These are phyloP conservation scores for Rosa multiflora DNA, from an alignment of 306 rosid species.

Conservation along the genomic window DNA sequence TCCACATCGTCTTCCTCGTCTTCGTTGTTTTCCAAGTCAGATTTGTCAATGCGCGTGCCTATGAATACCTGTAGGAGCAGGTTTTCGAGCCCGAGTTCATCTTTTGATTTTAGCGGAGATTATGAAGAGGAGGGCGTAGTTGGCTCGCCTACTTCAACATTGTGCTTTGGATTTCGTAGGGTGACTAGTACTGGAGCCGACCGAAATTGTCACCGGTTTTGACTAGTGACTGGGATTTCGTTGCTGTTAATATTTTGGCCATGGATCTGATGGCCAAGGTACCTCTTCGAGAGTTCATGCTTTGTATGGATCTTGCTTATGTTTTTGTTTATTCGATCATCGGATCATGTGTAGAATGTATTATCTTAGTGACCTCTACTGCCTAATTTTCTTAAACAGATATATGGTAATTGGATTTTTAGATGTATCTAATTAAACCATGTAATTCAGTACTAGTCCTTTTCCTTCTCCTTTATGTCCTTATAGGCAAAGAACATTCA, in stretches of 20 bases:
- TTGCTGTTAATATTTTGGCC: slow-evolving; percentile 6
- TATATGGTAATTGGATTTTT: not conserved
- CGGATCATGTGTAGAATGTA: not conserved
- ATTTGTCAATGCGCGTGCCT: slow-evolving; percentile 29
- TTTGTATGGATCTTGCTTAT: not conserved
- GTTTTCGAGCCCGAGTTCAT: slow-evolving; percentile 47
- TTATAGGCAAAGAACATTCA: not conserved
- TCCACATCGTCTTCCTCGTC: not conserved
- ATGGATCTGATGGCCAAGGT: slow-evolving; percentile 19
- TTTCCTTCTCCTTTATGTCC: not conserved
- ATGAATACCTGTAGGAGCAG: not conserved
- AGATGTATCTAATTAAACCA: not conserved
- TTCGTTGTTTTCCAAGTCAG: slow-evolving; percentile 22
- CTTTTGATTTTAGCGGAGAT: slow-evolving; percentile 43
- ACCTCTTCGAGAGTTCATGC: not conserved
- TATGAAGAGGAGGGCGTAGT: slow-evolving; percentile 25
- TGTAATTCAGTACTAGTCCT: not conserved
- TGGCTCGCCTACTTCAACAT: slow-evolving; percentile 48
- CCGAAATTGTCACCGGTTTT: slow-evolving; percentile 18
- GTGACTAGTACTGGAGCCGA: slow-evolving; percentile 12
- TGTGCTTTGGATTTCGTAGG: slow-evolving; percentile 52
- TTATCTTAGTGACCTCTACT: not conserved
- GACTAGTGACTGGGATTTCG: not conserved
- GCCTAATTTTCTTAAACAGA: not conserved
- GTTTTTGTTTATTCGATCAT: not conserved